phyloP scores from a whole-genome alignment of 1,139 yeast species.

The Candida tetrigidarum region DNA sequence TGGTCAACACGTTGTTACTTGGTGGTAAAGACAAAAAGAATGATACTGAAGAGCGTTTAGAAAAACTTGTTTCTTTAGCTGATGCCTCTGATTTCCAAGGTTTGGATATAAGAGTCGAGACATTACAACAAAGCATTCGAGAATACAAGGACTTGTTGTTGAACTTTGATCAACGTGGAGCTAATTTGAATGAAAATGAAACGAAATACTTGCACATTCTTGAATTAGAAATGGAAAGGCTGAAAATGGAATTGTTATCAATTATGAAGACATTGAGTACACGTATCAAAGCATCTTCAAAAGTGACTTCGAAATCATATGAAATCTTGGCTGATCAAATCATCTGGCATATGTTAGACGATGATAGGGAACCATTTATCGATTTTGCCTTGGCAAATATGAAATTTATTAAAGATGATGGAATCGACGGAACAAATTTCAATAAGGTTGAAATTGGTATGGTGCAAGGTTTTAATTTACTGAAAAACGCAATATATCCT shows the following conservation, averaged over 20 bases:
- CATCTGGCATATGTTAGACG: slow-evolving; percentile 70
- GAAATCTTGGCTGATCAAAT: slow-evolving; percentile 61
- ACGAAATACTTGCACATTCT: slow-evolving; percentile 38
- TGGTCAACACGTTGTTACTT: slow-evolving; percentile 66
- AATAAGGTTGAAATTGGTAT: slow-evolving; percentile 64
- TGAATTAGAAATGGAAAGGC: slow-evolving; percentile 61
- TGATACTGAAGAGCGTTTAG: slow-evolving; percentile 59
- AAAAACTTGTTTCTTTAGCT: slow-evolving; percentile 68
- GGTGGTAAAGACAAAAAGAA: slow-evolving; percentile 67
- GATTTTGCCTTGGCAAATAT: slow-evolving; percentile 73
- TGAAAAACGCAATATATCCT: slow-evolving; percentile 64
- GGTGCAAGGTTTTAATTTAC: slow-evolving; percentile 74
- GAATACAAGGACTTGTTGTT: slow-evolving; percentile 48
- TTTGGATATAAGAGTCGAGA: slow-evolving; percentile 54
- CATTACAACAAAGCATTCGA: slow-evolving; percentile 60
- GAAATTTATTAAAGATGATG: slow-evolving; percentile 61
- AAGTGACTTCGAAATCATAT: slow-evolving; percentile 34
- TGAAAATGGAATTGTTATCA: slow-evolving; percentile 61
- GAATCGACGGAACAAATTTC: slow-evolving; percentile 57
- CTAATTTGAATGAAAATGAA: slow-evolving; percentile 27
- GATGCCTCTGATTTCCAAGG: slow-evolving; percentile 67
- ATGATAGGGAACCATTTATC: slow-evolving; percentile 63
- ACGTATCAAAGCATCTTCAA: slow-evolving; percentile 34
- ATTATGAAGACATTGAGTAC: slow-evolving; percentile 68
- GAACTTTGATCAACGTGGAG: slow-evolving; percentile 39